Evolutionary conservation across 352 stramenopile genomes (phyloP).

Genomic region (Globisporangium megalacanthum): DNA sequence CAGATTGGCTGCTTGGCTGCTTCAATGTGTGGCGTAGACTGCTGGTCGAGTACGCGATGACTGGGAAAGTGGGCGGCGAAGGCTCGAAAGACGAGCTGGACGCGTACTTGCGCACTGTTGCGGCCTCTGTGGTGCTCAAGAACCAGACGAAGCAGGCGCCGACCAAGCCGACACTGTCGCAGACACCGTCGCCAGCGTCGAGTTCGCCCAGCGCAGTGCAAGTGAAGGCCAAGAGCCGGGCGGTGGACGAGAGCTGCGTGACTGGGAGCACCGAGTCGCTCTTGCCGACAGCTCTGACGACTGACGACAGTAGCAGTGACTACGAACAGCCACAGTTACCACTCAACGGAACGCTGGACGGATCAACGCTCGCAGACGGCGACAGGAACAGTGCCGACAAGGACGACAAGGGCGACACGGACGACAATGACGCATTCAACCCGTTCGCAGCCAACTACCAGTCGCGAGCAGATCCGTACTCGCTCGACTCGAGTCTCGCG

Average conservation of each 20-base stretch:
- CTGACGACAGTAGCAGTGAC: no score
- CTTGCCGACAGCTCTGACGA: no score
- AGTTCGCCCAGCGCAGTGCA: not conserved
- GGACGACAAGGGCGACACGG: slow-evolving; percentile 2
- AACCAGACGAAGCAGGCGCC: slow-evolving; percentile 21
- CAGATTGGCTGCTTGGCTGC: not conserved
- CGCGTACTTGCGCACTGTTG: slow-evolving; percentile 60
- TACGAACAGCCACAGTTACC: not conserved
- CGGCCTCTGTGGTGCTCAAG: slow-evolving; percentile 57
- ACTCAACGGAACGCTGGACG: not conserved
- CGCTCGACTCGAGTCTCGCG: slow-evolving; percentile 27
- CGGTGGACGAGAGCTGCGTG: not conserved
- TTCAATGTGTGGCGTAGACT: slow-evolving; percentile 19
- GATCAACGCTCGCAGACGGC: not conserved
- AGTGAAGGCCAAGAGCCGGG: not conserved
- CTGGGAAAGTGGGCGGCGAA: slow-evolving; percentile 42
- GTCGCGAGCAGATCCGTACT: slow-evolving; percentile 17
- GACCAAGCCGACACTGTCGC: not conserved
- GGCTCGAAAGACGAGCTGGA: slow-evolving; percentile 55
- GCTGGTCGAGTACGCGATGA: slow-evolving; percentile 68
- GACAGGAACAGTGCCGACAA: not conserved
- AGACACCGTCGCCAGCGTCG: not conserved
- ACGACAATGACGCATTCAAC: slow-evolving; percentile 65
- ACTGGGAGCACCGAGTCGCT: not conserved
- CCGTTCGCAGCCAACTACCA: slow-evolving; percentile 56